Conservation (phyloP, 106 monocot species). For the Dendrobium catenatum region DNA sequence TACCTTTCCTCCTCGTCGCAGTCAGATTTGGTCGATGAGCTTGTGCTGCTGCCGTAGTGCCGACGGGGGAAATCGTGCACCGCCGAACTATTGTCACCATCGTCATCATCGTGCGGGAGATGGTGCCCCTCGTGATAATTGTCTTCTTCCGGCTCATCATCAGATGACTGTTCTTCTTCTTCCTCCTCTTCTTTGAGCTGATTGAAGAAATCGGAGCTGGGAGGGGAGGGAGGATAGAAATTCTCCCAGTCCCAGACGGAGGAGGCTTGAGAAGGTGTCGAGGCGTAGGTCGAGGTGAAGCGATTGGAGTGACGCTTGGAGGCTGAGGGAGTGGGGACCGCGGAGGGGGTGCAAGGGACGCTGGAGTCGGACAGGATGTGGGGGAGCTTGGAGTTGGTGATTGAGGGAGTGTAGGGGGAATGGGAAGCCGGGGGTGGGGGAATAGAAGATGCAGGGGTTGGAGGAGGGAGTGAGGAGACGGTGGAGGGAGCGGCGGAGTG, state of each 20-base stretch:
- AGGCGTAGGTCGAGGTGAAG: constrained; percentile 14
- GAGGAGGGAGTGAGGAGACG: constrained; percentile 16
- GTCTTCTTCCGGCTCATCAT: constrained; percentile 5
- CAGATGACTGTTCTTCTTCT: constrained; percentile 8
- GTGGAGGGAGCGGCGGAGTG: neutral
- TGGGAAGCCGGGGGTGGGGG: constrained; percentile 9
- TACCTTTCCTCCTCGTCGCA: constrained; percentile 17
- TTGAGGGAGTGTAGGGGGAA: constrained; percentile 10
- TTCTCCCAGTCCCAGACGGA: constrained; percentile 97
- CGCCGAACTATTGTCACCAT: neutral
- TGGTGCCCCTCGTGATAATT: constrained; percentile 16
- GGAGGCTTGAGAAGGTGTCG: constrained; percentile 75
- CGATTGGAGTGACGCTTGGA: constrained; percentile 11
- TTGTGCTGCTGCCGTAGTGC: constrained; percentile 30
- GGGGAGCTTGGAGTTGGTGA: constrained; percentile 26
- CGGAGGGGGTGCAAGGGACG: constrained; percentile 14
- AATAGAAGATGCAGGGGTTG: constrained; percentile 20
- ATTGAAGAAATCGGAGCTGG: constrained; percentile 82
- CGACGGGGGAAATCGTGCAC: neutral
- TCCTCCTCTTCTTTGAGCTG: constrained; percentile 28
- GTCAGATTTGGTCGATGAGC: constrained; percentile 36
- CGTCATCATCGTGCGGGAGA: constrained; percentile 19
- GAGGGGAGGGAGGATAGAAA: constrained; percentile 90
- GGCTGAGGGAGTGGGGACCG: constrained; percentile 13
- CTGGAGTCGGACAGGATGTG: constrained; percentile 29